Evolutionary conservation across 805 yeast species (phyloP), one percentile per base, ranked within the genome.

Genomic region (Scheffersomyces coipomensis): DNA sequence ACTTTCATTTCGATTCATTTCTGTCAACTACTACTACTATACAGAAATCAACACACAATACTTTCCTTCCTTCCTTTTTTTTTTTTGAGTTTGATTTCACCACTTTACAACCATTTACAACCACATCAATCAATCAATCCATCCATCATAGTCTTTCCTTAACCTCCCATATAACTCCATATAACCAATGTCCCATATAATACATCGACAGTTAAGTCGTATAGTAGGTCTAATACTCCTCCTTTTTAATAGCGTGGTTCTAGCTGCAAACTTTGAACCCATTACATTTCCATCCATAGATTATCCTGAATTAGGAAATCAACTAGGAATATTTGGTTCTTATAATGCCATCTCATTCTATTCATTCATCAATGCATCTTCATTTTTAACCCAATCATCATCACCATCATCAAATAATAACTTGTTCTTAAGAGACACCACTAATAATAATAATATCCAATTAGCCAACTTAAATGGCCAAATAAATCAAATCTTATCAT

Each of bases 391-490:
- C 15, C 35, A 37, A 19, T 29, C 33, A 6, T 18, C 33, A 18
- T n/a, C 33, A 29, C 12, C 18, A 15, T 21, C 38, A 19, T 31
- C 19, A 13, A 27, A 40, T 24, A 46, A 43, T 30, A 51, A 49
- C 19, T 43, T 62, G 22, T 63, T 35, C 45, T 35, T 62, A 33
- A 44, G 62, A 35, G 55, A 60, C 41, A 22, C 44, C 4, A 32
- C 53, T 10, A 44, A 44, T 38, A 47, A 50, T 34, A 35, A 47
- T 13, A 48, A 49, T 21, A 23, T 50, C 23, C 35, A 46, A 27
- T 33, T 67, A 22, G 71, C 66, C 19, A 40, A 54, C n/a, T 34
- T 62, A n/a, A 46, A 62, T 35, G 73, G 73, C 18, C 21, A 40
- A 9, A 58, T 68, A 12, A 38, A 52, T 26, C 63, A 58, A 45